Conservation (phyloP, 345 rosid species). For the Acer negundo region DNA sequence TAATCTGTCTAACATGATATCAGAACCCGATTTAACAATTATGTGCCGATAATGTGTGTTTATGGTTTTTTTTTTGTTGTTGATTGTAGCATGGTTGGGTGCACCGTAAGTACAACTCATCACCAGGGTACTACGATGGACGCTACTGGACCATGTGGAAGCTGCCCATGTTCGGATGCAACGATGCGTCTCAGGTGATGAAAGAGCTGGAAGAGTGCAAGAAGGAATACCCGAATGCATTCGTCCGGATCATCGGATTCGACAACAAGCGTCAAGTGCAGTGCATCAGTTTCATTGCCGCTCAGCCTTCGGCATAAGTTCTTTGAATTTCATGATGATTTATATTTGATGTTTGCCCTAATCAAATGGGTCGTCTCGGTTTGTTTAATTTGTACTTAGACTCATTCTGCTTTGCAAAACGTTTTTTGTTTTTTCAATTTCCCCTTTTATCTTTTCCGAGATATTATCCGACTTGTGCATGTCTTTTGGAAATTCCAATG, state of each 20-base stretch:
- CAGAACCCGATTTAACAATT: not conserved
- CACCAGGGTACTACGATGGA: constrained; percentile 44
- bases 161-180: constrained; percentile 59
- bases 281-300: constrained; percentile 31
- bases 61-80: not conserved
- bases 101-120: constrained; percentile 25
- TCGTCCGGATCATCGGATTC: constrained; percentile 51
- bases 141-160: constrained; percentile 61
- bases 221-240: constrained; percentile 38
- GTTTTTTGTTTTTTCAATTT: not conserved
- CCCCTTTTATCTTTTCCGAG: not conserved
- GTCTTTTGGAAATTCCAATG: not conserved
- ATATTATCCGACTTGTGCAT: constrained; percentile 11
- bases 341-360: too few relatives aligned
- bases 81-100: constrained; percentile 36
- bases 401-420: not conserved
- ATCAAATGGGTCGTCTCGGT: not conserved
- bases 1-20: not conserved
- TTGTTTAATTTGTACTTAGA: not conserved
- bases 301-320: not conserved
- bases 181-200: constrained; percentile 44
- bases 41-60: not conserved
- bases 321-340: too few relatives aligned
- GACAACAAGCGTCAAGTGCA: constrained; percentile 44
- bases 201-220: constrained; percentile 46